Evolutionary conservation across 2,329 filamentous ascomycete species (phyloP).

Genomic region (Boeremia exigua): DNA sequence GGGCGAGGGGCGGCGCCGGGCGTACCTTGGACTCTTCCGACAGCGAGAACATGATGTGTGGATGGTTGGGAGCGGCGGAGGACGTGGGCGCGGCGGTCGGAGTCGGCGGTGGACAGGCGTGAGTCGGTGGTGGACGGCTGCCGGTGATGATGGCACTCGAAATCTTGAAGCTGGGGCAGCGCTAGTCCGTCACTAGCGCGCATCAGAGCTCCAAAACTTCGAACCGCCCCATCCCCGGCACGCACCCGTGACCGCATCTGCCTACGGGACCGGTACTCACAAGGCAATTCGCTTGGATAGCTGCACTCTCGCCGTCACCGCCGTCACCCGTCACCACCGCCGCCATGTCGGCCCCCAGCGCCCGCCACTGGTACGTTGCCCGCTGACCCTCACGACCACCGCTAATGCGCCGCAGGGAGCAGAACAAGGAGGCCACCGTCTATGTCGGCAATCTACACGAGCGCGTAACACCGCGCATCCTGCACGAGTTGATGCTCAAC

Average conservation of each 20-base stretch:
- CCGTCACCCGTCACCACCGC: neutral
- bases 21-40: conserved; percentile 96
- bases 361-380: conserved; percentile 73
- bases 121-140: conserved; percentile 18
- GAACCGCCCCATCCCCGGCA: conserved; percentile 9
- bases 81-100: conserved; percentile 18
- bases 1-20: neutral
- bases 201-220: conserved; percentile 33
- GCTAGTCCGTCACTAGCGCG: conserved; percentile 21
- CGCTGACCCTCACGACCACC: neutral
- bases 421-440: conserved; percentile 97
- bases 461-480: conserved; percentile 84
- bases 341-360: conserved; percentile 64
- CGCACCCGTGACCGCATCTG: neutral
- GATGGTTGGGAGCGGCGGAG: neutral
- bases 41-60: conserved; percentile 61
- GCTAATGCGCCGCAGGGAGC: conserved; percentile 59
- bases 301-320: neutral
- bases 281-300: neutral
- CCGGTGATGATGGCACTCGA: conserved; percentile 24
- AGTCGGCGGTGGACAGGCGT: neutral
- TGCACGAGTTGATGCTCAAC: conserved; percentile 99
- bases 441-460: conserved; percentile 99
- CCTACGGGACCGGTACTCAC: neutral
- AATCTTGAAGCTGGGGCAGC: conserved; percentile 26